A percentile compares a stretch with the other conserved stretches of the same genome.
phyloP scores from a whole-genome alignment of 2,329 filamentous ascomycete genomes.

The Calonectria honghensis region DNA sequence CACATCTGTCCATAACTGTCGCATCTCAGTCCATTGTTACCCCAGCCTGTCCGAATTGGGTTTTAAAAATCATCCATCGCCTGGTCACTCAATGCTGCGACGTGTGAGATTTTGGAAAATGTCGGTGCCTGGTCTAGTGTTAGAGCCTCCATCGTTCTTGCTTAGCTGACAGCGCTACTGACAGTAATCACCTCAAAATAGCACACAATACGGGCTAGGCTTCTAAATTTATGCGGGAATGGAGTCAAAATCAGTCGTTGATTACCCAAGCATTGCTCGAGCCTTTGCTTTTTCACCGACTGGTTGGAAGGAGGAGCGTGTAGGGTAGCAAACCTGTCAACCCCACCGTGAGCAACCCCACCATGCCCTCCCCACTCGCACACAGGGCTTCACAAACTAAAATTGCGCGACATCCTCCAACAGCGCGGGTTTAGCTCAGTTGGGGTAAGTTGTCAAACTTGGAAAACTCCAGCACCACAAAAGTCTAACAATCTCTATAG shows the following conservation, averaged over 20 bases:
- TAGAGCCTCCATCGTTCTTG: background rate
- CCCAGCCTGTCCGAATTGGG: background rate
- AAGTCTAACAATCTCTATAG: constrained; percentile 45
- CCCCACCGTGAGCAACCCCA: constrained; percentile 18
- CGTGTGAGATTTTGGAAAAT: constrained; percentile 19
- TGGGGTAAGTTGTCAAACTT: constrained; percentile 50
- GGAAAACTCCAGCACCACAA: constrained; percentile 41
- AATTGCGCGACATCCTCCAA: background rate
- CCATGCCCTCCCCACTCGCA: background rate
- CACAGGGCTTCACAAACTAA: background rate
- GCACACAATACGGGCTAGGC: background rate
- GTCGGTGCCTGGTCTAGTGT: constrained; percentile 3
- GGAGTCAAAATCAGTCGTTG: background rate
- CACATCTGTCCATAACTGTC: background rate
- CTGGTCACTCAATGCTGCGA: background rate
- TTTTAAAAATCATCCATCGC: background rate
- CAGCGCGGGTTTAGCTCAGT: constrained; percentile 58
- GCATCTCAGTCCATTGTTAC: background rate
- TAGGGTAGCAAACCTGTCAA: background rate
- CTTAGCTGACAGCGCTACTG: constrained; percentile 8
- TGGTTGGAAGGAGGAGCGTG: background rate
- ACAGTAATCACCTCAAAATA: background rate
- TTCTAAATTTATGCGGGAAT: background rate
- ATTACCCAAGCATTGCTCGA: background rate
- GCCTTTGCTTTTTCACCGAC: background rate